Percentiles rank a stretch among this genome's conserved stretches.
These are phyloP conservation scores for Eimeria acervulina DNA, from an alignment of 169 alveolate species.

Conservation along the genomic window DNA sequence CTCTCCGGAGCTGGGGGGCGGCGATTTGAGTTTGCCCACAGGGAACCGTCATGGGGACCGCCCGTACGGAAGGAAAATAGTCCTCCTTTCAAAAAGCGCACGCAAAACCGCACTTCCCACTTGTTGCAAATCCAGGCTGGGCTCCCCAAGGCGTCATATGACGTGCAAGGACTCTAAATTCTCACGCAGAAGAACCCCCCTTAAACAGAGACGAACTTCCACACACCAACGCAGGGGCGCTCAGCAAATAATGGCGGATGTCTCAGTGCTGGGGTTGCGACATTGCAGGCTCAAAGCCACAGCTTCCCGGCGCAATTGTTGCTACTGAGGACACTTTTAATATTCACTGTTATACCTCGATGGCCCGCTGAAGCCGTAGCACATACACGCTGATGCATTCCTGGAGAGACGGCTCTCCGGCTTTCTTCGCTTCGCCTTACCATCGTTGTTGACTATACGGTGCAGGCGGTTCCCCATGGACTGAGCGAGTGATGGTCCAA, in stretches of 20 bases:
- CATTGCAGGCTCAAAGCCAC: background rate
- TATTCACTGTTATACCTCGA: background rate
- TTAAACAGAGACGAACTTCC: too few species aligned
- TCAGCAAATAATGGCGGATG: too few species aligned
- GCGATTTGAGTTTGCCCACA: background rate
- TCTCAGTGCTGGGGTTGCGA: background rate
- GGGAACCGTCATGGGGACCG: conserved; percentile 1
- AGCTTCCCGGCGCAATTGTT: background rate
- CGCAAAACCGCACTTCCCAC: background rate
- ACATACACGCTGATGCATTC: background rate
- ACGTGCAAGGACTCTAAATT: background rate
- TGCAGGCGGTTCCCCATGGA: conserved; percentile 78
- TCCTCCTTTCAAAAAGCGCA: background rate
- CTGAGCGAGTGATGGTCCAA: background rate
- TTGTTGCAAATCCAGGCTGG: background rate
- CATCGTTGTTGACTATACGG: conserved; percentile 19
- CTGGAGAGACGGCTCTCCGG: background rate
- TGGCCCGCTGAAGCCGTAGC: background rate
- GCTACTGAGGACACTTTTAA: background rate
- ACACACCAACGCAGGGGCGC: background rate
- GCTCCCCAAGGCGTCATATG: background rate
- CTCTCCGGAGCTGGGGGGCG: conserved; percentile 66
- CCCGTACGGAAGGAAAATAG: background rate
- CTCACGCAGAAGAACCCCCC: too few species aligned
- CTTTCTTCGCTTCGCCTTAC: background rate